Percentiles rank a stretch among this genome's conserved stretches.
phyloP scores from a whole-genome alignment of 73 alveolate species.

The Paramecium bursaria region DNA sequence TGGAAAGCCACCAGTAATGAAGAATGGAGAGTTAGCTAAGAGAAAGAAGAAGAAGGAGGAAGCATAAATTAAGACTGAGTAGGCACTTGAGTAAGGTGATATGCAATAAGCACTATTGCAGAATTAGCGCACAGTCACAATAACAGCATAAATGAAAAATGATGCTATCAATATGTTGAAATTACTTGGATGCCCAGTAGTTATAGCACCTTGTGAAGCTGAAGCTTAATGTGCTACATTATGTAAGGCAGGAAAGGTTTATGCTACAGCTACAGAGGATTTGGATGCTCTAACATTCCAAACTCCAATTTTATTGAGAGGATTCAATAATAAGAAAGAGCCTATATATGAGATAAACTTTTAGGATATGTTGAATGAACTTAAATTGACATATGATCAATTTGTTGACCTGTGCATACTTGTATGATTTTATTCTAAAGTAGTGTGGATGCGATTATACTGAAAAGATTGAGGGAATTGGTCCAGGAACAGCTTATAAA shows the following conservation, averaged over 20 bases:
- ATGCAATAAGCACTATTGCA: constrained; percentile 79
- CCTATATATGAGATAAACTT: constrained; percentile 83
- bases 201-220: constrained; percentile 97
- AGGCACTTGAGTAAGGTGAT: constrained; percentile 89
- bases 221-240: constrained; percentile 93
- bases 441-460: constrained; percentile 50
- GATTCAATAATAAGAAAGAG: constrained; percentile 86
- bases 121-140: constrained; percentile 81
- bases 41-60: constrained; percentile 84
- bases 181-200: constrained; percentile 87
- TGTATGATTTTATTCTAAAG: not conserved
- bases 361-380: constrained; percentile 81
- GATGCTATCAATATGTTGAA: constrained; percentile 91
- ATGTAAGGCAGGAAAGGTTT: constrained; percentile 87
- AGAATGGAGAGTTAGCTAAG: constrained; percentile 79
- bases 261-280: constrained; percentile 94
- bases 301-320: constrained; percentile 85
- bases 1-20: constrained; percentile 97
- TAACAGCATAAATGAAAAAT: constrained; percentile 85
- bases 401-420: constrained; percentile 95
- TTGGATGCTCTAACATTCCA: constrained; percentile 94
- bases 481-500: constrained; percentile 49
- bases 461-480: constrained; percentile 33
- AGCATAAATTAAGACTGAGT: constrained; percentile 82
- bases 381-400: constrained; percentile 84